Conservation (phyloP, 2,329 filamentous ascomycete species). For the Kalaharituber pfeilii region DNA sequence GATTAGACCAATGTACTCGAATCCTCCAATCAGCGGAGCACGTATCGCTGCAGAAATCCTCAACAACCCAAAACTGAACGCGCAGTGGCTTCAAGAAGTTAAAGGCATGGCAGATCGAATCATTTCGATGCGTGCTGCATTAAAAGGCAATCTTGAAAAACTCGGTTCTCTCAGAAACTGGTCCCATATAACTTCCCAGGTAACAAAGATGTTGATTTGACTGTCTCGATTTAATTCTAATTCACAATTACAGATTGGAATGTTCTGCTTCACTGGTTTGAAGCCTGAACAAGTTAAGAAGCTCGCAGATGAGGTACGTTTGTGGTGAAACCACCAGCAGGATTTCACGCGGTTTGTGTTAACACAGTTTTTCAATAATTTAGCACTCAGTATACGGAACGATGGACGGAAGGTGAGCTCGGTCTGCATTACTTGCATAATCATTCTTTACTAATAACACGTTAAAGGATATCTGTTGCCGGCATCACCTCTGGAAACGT, state of each 20-base stretch:
- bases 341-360: conserved; percentile 1
- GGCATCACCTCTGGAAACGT: conserved; percentile 45
- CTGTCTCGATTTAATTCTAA: too few species aligned
- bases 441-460: too few species aligned
- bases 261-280: conserved; percentile 97
- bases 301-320: conserved; percentile 62
- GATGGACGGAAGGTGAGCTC: conserved; percentile 73
- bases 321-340: neutral
- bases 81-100: conserved; percentile 91
- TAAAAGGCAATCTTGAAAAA: conserved; percentile 89
- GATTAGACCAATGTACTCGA: conserved; percentile 66
- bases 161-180: conserved; percentile 94
- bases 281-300: conserved; percentile 78
- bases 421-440: too few species aligned
- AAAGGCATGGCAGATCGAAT: conserved; percentile 99
- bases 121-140: conserved; percentile 88
- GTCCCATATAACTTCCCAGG: conserved; percentile 92
- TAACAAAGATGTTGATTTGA: neutral
- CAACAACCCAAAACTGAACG: conserved; percentile 64
- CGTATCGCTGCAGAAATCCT: conserved; percentile 86
- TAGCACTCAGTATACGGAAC: conserved; percentile 91
- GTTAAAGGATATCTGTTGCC: conserved; percentile 71
- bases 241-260: conserved; percentile 67
- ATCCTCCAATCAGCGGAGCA: conserved; percentile 90
- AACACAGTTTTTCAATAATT: neutral